Evolutionary conservation across 2,329 filamentous ascomycete species (phyloP), one percentile per base, ranked within the genome.

Genomic region (Triangularia verruculosa): DNA sequence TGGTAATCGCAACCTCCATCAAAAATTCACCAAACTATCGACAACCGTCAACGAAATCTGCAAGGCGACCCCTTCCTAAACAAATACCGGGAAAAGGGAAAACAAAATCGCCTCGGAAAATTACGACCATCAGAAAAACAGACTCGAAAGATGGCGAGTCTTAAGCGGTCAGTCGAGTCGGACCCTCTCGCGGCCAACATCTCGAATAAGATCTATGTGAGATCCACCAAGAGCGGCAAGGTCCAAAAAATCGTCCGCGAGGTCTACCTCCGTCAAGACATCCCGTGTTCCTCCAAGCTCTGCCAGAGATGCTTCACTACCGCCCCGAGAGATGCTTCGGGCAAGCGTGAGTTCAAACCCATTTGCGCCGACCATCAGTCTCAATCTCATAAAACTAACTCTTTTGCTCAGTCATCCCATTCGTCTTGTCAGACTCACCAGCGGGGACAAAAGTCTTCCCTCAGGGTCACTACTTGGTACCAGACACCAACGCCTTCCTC

Each of bases 211-310:
- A 88, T 96, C 72, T 99, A 96, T 74, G 91, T 99, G 68, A 87
- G 95, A 65, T 97, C 95, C 25, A 96, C 94, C 56, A 93, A 92
- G 78, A 95, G 88, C 77, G 95, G 95, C 77, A 97, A 97, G 80
- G 94, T 98, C 65, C 95, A 98, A 78, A 99, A 99, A 83, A 96
- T 99, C 73, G 95, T 99, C 69, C 88, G 93, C 72, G 95, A 99
- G 81, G 85, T 98, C 67, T 99, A 99, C 78, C 83, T 99, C 66
- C 88, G 95, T 76, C 91, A 94, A 79, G 95, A 99, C 76, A 98
- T 99, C 73, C 94, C 95, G 57, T 99, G 95, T 80, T 97, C 94
- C 32, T 98, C 94, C 25, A 90, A 89, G 76, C 82, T 99, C 53
- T 99, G 95, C 80, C 84, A 84, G 66, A 79, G 78, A 72, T 99